Percentiles rank a stretch among this genome's conserved stretches.
phyloP scores from a whole-genome alignment of 139 green algal species.

The Chlamydomonas sphaeroides region DNA sequence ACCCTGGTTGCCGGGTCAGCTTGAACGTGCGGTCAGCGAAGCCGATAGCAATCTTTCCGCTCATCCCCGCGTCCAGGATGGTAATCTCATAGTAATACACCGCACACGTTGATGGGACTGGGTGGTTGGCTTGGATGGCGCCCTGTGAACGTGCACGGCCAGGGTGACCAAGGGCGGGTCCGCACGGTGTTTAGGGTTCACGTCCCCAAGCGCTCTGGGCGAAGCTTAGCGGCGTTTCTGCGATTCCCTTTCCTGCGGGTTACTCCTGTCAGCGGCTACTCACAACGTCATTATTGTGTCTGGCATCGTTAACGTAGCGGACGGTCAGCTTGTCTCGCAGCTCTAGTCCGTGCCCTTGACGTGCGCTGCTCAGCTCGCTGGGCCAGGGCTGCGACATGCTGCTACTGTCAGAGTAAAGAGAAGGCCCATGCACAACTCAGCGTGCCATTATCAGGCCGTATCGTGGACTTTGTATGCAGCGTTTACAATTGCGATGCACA shows the following conservation, averaged over 20 bases:
- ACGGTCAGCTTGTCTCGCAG: slow-evolving; percentile 80
- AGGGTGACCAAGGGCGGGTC: too few species aligned
- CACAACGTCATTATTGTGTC: slow-evolving; percentile 80
- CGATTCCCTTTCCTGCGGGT: too few species aligned
- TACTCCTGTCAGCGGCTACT: too few species aligned
- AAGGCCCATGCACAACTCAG: too few species aligned
- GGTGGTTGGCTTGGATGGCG: slow-evolving; percentile 70
- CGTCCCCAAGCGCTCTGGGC: too few species aligned
- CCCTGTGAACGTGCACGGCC: slow-evolving; percentile 38
- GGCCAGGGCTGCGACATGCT: background rate
- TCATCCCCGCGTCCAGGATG: slow-evolving; percentile 71
- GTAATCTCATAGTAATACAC: slow-evolving; percentile 91
- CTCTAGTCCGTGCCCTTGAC: slow-evolving; percentile 61
- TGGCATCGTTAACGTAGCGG: slow-evolving; percentile 70
- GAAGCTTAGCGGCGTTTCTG: too few species aligned
- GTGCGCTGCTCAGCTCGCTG: slow-evolving; percentile 32
- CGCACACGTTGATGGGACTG: slow-evolving; percentile 61
- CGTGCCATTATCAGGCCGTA: too few species aligned
- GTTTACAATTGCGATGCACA: too few species aligned
- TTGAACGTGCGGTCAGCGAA: slow-evolving; percentile 81
- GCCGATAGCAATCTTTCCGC: slow-evolving; percentile 75
- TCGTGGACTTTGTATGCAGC: too few species aligned
- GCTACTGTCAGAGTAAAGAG: too few species aligned
- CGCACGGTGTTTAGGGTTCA: too few species aligned
- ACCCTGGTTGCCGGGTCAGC: slow-evolving; percentile 85